Evolutionary conservation across 768 basidiomycete species (phyloP).

Genomic region (Erythrobasidium yunnanense): DNA sequence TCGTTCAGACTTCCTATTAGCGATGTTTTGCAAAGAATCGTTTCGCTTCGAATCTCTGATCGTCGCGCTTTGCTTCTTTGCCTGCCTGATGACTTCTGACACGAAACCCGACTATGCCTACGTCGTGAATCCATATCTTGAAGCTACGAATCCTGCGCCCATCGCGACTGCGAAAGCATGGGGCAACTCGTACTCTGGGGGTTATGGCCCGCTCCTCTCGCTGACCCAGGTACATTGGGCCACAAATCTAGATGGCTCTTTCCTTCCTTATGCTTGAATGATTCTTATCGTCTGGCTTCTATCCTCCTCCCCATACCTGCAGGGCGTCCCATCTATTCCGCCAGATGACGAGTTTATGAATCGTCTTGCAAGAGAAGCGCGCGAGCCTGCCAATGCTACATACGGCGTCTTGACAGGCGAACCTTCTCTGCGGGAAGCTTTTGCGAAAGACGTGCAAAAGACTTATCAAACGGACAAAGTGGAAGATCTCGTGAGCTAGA

Average conservation of each 20-base stretch:
- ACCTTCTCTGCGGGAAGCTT: neutral
- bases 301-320: neutral
- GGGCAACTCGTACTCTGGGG: slow-evolving; percentile 1
- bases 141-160: slow-evolving; percentile 8
- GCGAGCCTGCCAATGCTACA: neutral
- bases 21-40: too few species aligned
- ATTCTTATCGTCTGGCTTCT: neutral
- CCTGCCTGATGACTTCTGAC: too few species aligned
- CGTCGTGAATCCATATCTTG: slow-evolving; percentile 8
- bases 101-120: too few species aligned
- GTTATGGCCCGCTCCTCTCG: slow-evolving; percentile 4
- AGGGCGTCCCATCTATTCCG: slow-evolving; percentile 10
- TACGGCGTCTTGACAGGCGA: slow-evolving; percentile 11
- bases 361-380: neutral
- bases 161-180: slow-evolving; percentile 4
- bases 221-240: slow-evolving; percentile 9
- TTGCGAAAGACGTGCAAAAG: slow-evolving; percentile 10
- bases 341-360: slow-evolving; percentile 4
- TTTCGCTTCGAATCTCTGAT: too few species aligned
- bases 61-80: too few species aligned
- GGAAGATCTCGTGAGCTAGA: neutral
- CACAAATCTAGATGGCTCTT: too few species aligned
- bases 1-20: too few species aligned
- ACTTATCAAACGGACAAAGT: neutral
- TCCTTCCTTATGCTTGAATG: too few species aligned